Conservation (phyloP, 106 monocot species). For the Platanthera zijinensis region DNA sequence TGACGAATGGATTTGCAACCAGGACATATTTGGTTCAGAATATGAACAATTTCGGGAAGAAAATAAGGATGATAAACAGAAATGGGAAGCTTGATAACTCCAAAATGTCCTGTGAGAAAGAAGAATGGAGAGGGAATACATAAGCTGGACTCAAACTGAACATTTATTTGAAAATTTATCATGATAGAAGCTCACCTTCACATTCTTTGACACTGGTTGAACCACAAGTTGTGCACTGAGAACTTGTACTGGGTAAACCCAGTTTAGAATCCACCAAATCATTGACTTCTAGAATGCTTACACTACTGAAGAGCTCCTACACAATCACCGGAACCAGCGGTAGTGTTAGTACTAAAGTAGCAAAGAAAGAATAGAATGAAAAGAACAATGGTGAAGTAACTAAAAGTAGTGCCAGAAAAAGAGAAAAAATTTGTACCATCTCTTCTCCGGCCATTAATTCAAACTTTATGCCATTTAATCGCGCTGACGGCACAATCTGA, state of each 20-base stretch:
- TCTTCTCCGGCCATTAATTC: conserved; percentile 8
- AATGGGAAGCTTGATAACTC: conserved; percentile 49
- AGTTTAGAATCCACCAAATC: conserved; percentile 62
- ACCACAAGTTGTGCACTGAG: conserved; percentile 63
- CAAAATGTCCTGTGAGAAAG: conserved; percentile 65
- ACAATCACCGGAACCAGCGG: not conserved
- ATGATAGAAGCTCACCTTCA: conserved; percentile 43
- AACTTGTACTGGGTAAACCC: conserved; percentile 58
- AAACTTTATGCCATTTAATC: conserved; percentile 10
- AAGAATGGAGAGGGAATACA: conserved; percentile 2
- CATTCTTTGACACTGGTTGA: conserved; percentile 36
- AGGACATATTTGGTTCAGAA: conserved; percentile 84
- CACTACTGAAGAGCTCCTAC: conserved; percentile 40
- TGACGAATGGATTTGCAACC: conserved; percentile 48
- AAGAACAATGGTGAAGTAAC: not conserved
- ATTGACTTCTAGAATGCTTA: conserved; percentile 26
- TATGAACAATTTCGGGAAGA: conserved; percentile 55
- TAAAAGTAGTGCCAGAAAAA: not conserved
- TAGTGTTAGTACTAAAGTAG: not conserved
- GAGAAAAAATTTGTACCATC: not conserved
- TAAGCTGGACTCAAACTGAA: not conserved
- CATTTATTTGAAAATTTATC: not conserved
- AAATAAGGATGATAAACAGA: conserved; percentile 68
- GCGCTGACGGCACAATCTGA: conserved; percentile 2
- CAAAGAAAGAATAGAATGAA: not conserved